Evolutionary conservation across 192 early-diverging fungal species (phyloP), one percentile per base, ranked within the genome.

Genomic region (Coemansia sp.): DNA sequence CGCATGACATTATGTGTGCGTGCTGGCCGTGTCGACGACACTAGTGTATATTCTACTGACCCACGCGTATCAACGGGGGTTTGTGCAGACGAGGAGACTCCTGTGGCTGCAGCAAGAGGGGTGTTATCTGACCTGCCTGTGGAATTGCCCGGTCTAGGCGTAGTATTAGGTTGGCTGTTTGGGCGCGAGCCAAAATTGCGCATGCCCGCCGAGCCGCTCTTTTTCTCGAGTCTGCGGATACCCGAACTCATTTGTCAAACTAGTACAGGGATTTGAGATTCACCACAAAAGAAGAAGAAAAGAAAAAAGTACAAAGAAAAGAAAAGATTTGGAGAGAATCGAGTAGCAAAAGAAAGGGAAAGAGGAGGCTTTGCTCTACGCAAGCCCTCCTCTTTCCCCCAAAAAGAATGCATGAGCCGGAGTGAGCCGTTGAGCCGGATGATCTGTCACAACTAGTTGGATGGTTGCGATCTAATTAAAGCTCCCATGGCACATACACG

Each of bases 21-120:
- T 33, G 78, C 72, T 34, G 57, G 57, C 4, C 73, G 79, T 0
- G 84, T 74, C 41, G 88, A 76, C 6, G 91, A 89, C 59, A 91
- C 82, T 0, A 93, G 79, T 8, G 87, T 87, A 70, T 90, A 93
- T 38, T 93, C 91, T 7, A 73, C 72, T 0, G 73, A 84, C 16
- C 51, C 22, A 18, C 76, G 73, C 5, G 66, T 70, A 43, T 77
- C 76, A 18, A 18, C 57, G 18, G 27, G n/a, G 1, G 27, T n/a
- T 16, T 38, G 61, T 24, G 42, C 31, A 22, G 59, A 24, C 6
- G 63, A 24, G 0, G 55, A 36, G 5, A 57, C 36, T 5, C 66
- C 76, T 0, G 70, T 72, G 1, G 70, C 70, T 1, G 75, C 70
- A 6, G 76, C 76, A 31, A 77, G 66, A 18, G 76, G 76, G n/a